Percentiles rank a stretch among this genome's conserved stretches.
phyloP scores from a whole-genome alignment of 2,329 filamentous ascomycete genomes.

The Xylaria polymorpha region DNA sequence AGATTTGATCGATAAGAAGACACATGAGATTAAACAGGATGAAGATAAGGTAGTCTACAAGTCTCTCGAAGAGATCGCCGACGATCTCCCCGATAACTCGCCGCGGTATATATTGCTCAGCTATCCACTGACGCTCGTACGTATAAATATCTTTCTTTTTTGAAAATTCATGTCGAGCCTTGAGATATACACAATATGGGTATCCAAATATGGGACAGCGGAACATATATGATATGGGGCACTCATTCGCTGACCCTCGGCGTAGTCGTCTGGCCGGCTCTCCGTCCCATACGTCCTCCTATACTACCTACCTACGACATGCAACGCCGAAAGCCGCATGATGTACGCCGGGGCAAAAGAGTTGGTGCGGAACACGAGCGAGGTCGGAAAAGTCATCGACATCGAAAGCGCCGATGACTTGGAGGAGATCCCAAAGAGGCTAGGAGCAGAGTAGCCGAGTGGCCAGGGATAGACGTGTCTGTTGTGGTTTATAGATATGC shows the following conservation, averaged over 20 bases:
- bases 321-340: constrained; percentile 89
- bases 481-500: constrained; percentile 4
- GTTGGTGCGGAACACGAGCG: constrained; percentile 90
- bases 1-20: constrained; percentile 93
- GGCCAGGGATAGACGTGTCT: not conserved
- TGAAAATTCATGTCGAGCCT: not conserved
- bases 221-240: not conserved
- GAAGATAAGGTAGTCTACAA: constrained; percentile 82
- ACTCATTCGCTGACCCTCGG: constrained; percentile 18
- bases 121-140: constrained; percentile 87
- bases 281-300: constrained; percentile 94
- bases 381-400: constrained; percentile 89
- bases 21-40: constrained; percentile 87
- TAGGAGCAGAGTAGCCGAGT: constrained; percentile 53
- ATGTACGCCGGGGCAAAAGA: constrained; percentile 96
- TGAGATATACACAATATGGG: not conserved
- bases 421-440: constrained; percentile 79
- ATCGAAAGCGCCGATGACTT: constrained; percentile 84
- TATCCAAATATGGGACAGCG: not conserved
- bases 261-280: constrained; percentile 77
- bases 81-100: constrained; percentile 92
- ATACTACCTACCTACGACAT: constrained; percentile 93
- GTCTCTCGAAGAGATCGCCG: constrained; percentile 81
- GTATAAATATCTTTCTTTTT: constrained; percentile 42
- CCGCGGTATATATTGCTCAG: constrained; percentile 91